phyloP scores from a whole-genome alignment of 2,329 filamentous ascomycete species.

The Dissoconium aciculare region DNA sequence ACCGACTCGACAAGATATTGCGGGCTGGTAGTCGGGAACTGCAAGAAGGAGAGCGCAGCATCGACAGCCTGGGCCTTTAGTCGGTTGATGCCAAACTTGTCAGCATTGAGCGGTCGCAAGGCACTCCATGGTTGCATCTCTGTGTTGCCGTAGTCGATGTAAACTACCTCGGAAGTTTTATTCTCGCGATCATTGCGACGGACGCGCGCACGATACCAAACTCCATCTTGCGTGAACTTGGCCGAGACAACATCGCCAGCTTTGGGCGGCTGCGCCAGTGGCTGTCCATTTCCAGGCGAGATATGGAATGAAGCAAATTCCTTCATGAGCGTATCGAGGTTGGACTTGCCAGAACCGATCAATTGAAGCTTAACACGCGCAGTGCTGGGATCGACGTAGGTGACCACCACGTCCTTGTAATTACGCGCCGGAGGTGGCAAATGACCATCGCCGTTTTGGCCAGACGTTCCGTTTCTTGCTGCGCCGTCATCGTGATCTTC shows the following conservation, averaged over 20 bases:
- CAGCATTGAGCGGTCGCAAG: slow-evolving; percentile 64
- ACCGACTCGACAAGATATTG: slow-evolving; percentile 78
- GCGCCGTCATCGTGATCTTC: slow-evolving; percentile 29
- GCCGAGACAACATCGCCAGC: slow-evolving; percentile 82
- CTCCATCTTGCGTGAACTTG: slow-evolving; percentile 72
- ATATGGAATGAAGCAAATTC: slow-evolving; percentile 85
- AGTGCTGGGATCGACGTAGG: slow-evolving; percentile 63
- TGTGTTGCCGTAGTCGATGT: slow-evolving; percentile 92
- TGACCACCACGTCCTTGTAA: slow-evolving; percentile 87
- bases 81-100: slow-evolving; percentile 65
- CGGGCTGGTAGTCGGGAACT: slow-evolving; percentile 64
- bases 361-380: slow-evolving; percentile 83
- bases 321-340: slow-evolving; percentile 75
- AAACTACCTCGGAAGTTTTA: slow-evolving; percentile 79
- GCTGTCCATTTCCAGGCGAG: slow-evolving; percentile 62
- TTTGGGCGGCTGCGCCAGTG: slow-evolving; percentile 65
- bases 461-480: slow-evolving; percentile 33
- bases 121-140: slow-evolving; percentile 75
- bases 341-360: slow-evolving; percentile 70
- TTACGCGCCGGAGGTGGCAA: slow-evolving; percentile 56
- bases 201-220: slow-evolving; percentile 89
- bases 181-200: slow-evolving; percentile 83
- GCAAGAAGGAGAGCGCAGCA: slow-evolving; percentile 72
- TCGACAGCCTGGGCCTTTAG: slow-evolving; percentile 79
- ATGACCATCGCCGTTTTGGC: slow-evolving; percentile 33